Conservation (phyloP, 305 asterid species). For the Solanum hybrid region DNA sequence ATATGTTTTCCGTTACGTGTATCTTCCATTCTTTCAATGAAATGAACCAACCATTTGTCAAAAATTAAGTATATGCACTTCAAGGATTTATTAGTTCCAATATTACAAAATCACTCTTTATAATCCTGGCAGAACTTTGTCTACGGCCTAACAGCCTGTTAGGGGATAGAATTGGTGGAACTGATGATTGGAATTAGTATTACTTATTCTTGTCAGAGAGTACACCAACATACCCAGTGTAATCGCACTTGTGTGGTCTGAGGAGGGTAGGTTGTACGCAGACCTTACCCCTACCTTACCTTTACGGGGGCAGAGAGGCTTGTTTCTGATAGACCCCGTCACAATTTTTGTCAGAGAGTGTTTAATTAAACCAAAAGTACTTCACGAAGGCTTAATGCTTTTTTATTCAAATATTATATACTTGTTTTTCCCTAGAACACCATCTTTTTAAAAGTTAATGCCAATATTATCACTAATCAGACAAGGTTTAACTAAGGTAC, state of each 20-base stretch:
- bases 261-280: neutral
- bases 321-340: neutral
- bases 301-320: neutral
- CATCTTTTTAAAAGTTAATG: neutral
- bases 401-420: neutral
- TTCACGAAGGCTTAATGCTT: neutral
- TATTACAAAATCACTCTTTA: neutral
- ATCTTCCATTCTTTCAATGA: neutral
- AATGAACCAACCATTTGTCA: neutral
- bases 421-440: neutral
- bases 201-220: neutral
- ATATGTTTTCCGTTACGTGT: neutral
- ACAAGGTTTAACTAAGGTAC: neutral
- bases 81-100: neutral
- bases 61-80: neutral
- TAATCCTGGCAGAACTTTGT: neutral
- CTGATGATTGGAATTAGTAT: neutral
- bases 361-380: neutral
- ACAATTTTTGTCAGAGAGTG: neutral
- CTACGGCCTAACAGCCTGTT: neutral
- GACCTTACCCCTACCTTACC: neutral
- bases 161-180: neutral
- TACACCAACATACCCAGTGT: neutral
- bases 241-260: neutral
- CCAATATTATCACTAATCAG: neutral